Base-by-base conservation (phyloP, 306 rosid species). In the Purshia tridentata region DNA sequence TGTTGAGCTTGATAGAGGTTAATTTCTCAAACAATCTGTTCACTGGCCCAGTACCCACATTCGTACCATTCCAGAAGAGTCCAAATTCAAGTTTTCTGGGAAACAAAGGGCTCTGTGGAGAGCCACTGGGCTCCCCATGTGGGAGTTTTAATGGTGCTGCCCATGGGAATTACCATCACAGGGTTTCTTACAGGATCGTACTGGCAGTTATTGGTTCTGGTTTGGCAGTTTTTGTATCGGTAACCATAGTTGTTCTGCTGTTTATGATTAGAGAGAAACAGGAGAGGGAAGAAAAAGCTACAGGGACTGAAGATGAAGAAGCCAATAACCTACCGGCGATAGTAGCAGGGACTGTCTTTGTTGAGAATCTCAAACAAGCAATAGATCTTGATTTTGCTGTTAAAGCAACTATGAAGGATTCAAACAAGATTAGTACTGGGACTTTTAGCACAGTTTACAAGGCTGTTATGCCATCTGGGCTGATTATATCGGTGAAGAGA, bases 1-100 rank as follows among this genome's bases (percentile, higher is more conserved):
- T 95, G 99, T 59, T 95, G 88, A 95, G 99, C 84, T 83, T 95
- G 88, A 91, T 95, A 71, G 99, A 95, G 86, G 98, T 95, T 56
- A 90, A 95, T 86, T 95, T 95, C 75, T 95, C 99, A 19, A 91
- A 91, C 80, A 91, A 95, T 81, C 82, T 86, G 64, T 81, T 95
- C 70, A 84, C 78, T 44, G 98, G 99, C 37, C 88, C 91, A 2
- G 88, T 91, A 11, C 99, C 99, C 6, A 57, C 80, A 58, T 95
- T 95, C 35, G 90, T 81, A 18, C 99, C 99, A 45, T 95, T 95
- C 80, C 98, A 95, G 75, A 95, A 91, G 78, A 90, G 98, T 81
- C 90, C 88, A 62, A 90, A 81, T 83, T 84, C 96, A 54, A 90
- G 99, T 61, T 95, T 91, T 71, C 42, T 69, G 51, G 90, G 97